A percentile compares a stretch with the other conserved stretches of the same genome.
phyloP scores from a whole-genome alignment of 257 asterid genomes.

The Rauvolfia tetraphylla region DNA sequence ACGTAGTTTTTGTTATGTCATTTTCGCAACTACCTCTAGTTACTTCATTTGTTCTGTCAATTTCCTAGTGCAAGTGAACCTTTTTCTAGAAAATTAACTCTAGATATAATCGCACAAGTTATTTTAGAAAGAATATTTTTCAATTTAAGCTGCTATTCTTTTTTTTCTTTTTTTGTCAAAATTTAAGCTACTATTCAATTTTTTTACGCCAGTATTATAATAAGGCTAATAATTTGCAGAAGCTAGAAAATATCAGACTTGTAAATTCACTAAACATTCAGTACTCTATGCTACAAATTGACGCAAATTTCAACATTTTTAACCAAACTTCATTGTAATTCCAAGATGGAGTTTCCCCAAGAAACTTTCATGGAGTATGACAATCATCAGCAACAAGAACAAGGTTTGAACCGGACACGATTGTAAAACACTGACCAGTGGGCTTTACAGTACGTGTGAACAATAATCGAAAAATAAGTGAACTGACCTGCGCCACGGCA shows the following conservation, averaged over 20 bases:
- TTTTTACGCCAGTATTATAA: no score
- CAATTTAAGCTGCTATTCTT: no score
- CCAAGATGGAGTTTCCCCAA: not conserved
- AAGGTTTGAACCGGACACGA: not conserved
- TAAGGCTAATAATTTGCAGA: not conserved
- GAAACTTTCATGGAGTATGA: not conserved
- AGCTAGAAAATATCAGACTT: not conserved
- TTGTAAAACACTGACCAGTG: no score
- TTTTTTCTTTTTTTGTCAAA: no score
- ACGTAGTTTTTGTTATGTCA: not conserved
- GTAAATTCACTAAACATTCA: not conserved
- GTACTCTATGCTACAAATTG: not conserved
- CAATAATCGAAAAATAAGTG: not conserved
- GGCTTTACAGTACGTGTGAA: no score
- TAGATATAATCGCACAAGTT: not conserved
- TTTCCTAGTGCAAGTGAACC: not conserved
- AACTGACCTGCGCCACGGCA: conserved; percentile 40
- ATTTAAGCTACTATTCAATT: no score
- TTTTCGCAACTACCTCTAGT: not conserved
- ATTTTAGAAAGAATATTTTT: no score
- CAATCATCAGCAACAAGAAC: not conserved
- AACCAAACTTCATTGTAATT: not conserved
- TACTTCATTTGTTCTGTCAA: not conserved
- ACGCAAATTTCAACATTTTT: not conserved
- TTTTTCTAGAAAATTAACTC: not conserved